These are phyloP conservation scores for Leccinum obscurum DNA, from an alignment of 768 basidiomycete genomes.

Conservation along the genomic window DNA sequence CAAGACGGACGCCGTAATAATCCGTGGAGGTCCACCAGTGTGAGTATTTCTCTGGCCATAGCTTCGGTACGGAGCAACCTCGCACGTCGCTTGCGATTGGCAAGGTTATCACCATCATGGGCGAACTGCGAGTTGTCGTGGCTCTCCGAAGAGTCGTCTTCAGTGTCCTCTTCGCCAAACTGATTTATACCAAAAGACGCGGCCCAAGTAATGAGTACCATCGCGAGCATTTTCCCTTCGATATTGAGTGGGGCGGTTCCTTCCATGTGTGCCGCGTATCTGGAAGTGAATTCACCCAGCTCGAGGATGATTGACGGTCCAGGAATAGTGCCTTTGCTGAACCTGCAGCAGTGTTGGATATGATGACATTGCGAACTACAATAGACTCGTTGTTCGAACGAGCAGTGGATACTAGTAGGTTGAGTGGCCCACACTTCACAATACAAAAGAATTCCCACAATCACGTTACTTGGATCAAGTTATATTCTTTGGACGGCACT, in stretches of 20 bases:
- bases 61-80: constrained; percentile 58
- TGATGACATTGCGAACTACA: too few relatives aligned
- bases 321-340: too few relatives aligned
- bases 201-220: constrained; percentile 86
- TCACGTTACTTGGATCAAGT: too few relatives aligned
- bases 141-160: constrained; percentile 6
- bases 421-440: too few relatives aligned
- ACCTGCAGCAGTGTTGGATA: too few relatives aligned
- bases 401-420: too few relatives aligned
- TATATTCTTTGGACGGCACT: too few relatives aligned
- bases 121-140: constrained; percentile 9
- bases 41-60: constrained; percentile 76
- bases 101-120: constrained; percentile 30
- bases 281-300: constrained; percentile 71
- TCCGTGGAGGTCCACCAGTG: constrained; percentile 77
- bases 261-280: constrained; percentile 66
- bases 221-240: constrained; percentile 74
- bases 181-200: constrained; percentile 87
- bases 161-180: constrained; percentile 48
- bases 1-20: constrained; percentile 79
- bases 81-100: constrained; percentile 39
- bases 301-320: constrained; percentile 52
- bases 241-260: constrained; percentile 60
- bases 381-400: too few relatives aligned
- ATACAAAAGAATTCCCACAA: too few relatives aligned